Evolutionary conservation across 2,329 filamentous ascomycete genomes (phyloP), one percentile per base, ranked within the genome.

Genomic region (Hysterium pulicare): DNA sequence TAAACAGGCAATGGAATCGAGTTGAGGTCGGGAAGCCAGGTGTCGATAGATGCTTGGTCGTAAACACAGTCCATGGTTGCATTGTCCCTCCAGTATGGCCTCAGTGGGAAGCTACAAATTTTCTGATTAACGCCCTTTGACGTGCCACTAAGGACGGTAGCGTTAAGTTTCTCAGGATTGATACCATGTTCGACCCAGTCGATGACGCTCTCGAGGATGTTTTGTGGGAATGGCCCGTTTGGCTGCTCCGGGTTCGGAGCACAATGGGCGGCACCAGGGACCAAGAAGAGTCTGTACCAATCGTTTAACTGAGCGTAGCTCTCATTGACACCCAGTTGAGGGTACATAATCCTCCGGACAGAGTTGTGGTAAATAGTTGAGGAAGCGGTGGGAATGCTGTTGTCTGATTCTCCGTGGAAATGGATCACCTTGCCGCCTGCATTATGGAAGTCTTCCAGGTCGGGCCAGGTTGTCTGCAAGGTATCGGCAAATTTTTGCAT

Each of bases 401-500:
- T 58, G 56, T 81, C 79, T 1, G 72, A 74, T 58, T 81, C 77
- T 40, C 77, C 78, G 59, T 82, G 78, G 64, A 72, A 79, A 57
- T 81, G 77, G 9, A 82, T 61, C 3, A 82, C 59, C 59, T 82
- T 82, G 39, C 75, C 77, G 19, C 77, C 78, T 0, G 66, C 51
- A 2, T 63, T 43, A 23, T 74, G 63, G 66, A 79, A 79, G 7
- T 64, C 49, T 0, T 71, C 74, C 1, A 81, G 65, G 48, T 82
- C 77, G 0, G 76, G 74, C 19, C 71, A 53, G 1, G 72, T 79
- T 7, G 76, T 81, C 51, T 81, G 77, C 3, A 79, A 66, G 36
- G 58, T 72, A 51, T 77, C 74, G 22, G 66, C 45, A 58, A 77
- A 82, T 30, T 66, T 66, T 35, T 71, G 53, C 67, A 72, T 69